Base-by-base conservation (phyloP, 164 flowering plant genomes). In the Aristolochia californica region DNA sequence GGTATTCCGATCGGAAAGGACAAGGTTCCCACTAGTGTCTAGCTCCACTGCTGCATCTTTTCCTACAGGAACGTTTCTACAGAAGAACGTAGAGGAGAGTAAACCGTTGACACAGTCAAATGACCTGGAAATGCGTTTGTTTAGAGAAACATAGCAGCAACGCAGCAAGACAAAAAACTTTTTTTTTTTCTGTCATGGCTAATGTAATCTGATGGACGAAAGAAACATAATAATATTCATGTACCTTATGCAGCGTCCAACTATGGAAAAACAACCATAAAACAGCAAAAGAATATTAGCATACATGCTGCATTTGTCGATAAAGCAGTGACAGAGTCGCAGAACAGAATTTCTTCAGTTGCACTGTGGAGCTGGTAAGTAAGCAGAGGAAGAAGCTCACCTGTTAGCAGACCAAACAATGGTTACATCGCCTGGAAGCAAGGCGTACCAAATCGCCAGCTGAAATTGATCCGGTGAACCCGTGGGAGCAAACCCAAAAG, bases 371-470 rank as follows among this genome's bases (percentile, higher is more conserved):
- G n/a, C 11, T 20, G 12, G 21, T 2, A n/a, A 18, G 8, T 9
- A 17, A 48, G 22, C 22, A n/a, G n/a, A n/a, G n/a, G n/a, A n/a
- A 40, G 16, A 45, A 63, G 64, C 58, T 60, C 61, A 90, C 97
- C 87, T 79, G 62, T 85, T 80, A 56, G 98, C 73, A 0, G 96
- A 79, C 98, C 98, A 91, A 40, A 84, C 91, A 0, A 75, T 18
- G 1, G 78, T 74, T 34, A 69, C 70, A 66, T 88, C 88, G 2
- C 94, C 94, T 0, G 98, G 98, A 70, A 86, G 81, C 54, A 75
- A 53, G 4, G 74, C 75, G 53, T 80, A 88, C 96, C 96, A 88
- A 63, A 88, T 80, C 5, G 75, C 85, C 43, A 88, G 53, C 51
- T 66, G 77, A 67, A 74, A 79, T 15, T 62, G 71, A 21, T n/a